Percentiles rank a stretch among this genome's conserved stretches.
phyloP scores from a whole-genome alignment of 2,329 filamentous ascomycete species.

The Pyrenophora graminea region DNA sequence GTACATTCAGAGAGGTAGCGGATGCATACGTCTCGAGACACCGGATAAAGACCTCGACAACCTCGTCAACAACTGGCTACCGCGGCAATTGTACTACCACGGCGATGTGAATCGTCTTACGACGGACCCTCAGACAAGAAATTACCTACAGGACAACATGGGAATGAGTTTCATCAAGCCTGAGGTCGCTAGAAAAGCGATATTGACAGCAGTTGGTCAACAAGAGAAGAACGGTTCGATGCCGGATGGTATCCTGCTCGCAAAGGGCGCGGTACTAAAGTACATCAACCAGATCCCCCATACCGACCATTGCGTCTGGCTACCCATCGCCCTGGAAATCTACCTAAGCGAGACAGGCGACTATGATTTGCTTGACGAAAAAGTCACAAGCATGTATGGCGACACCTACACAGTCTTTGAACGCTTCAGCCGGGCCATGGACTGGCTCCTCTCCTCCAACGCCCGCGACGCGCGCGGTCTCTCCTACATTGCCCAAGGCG shows the following conservation, averaged over 20 bases:
- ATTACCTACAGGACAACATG: constrained; percentile 65
- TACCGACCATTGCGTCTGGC: constrained; percentile 64
- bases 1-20: constrained; percentile 57
- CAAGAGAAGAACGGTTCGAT: constrained; percentile 61
- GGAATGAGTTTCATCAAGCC: constrained; percentile 63
- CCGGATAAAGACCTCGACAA: constrained; percentile 61
- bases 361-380: constrained; percentile 55
- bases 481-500: constrained; percentile 62
- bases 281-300: constrained; percentile 67
- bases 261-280: constrained; percentile 60
- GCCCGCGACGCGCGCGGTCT: constrained; percentile 59
- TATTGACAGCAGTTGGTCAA: constrained; percentile 57
- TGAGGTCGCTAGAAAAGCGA: constrained; percentile 53
- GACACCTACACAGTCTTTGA: constrained; percentile 58
- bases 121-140: constrained; percentile 63
- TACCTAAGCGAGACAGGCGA: constrained; percentile 62
- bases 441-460: constrained; percentile 55
- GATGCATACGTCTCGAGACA: constrained; percentile 58
- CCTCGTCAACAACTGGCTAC: constrained; percentile 64
- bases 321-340: constrained; percentile 59
- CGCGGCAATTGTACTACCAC: constrained; percentile 63
- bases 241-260: constrained; percentile 61
- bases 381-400: constrained; percentile 50
- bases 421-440: constrained; percentile 61
- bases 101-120: constrained; percentile 63